phyloP scores from a whole-genome alignment of 2,329 filamentous ascomycete genomes.

The Sclerotiophoma versabilis region DNA sequence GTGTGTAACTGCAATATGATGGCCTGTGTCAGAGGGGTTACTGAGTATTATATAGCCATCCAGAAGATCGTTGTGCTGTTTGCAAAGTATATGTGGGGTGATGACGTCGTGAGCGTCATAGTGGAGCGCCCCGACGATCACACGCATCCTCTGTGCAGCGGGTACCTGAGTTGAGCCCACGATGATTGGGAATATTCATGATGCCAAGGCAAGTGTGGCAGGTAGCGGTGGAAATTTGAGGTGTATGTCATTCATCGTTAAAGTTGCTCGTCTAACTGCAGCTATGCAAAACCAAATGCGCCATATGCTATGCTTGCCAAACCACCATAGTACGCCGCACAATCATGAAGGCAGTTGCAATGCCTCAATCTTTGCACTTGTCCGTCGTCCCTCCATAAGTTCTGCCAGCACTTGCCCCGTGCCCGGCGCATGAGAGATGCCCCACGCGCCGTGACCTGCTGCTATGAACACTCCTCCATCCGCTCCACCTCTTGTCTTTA shows the following conservation, averaged over 20 bases:
- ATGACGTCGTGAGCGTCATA: conserved; percentile 20
- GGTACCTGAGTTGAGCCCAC: conserved; percentile 10
- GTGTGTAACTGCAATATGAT: not conserved
- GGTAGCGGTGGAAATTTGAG: not conserved
- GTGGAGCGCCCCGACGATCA: conserved; percentile 14
- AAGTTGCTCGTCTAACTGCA: not conserved
- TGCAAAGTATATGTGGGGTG: conserved; percentile 15
- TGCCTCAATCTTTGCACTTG: conserved; percentile 66
- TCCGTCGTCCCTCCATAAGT: conserved; percentile 66
- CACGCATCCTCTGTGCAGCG: conserved; percentile 1
- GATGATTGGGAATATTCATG: not conserved
- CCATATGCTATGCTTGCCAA: conserved; percentile 1
- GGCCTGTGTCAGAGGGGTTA: not conserved
- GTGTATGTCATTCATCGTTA: conserved; percentile 5
- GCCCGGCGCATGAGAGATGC: conserved; percentile 63
- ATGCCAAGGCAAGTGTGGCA: not conserved
- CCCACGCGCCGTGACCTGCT: conserved; percentile 80
- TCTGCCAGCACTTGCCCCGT: conserved; percentile 76
- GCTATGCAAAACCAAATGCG: conserved; percentile 1
- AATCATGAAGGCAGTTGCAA: conserved; percentile 49
- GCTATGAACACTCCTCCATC: conserved; percentile 74
- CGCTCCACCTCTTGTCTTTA: conserved; percentile 51
- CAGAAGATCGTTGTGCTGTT: conserved; percentile 5
- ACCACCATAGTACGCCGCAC: not conserved
- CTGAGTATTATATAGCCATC: conserved; percentile 5